These are phyloP conservation scores for Acer negundo DNA, from an alignment of 345 rosid species.

Conservation along the genomic window DNA sequence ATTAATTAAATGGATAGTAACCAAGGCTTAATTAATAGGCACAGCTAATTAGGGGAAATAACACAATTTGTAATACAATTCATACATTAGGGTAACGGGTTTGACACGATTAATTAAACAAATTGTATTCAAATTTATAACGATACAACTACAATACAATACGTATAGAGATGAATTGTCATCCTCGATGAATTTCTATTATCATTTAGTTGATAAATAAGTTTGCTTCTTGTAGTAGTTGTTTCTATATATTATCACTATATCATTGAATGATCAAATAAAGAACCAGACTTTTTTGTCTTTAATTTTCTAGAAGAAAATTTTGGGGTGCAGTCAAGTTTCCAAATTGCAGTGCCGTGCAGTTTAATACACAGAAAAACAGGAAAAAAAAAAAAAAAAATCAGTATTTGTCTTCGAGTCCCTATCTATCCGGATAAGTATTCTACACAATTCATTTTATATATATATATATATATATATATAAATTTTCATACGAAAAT, in stretches of 20 bases:
- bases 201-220: background rate
- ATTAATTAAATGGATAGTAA: too few species aligned
- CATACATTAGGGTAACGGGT: too few species aligned
- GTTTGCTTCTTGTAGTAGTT: background rate
- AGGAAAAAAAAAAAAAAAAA: too few species aligned
- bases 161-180: background rate
- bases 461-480: too few species aligned
- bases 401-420: background rate
- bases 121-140: too few species aligned
- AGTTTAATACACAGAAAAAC: slow-evolving; percentile 1
- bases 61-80: too few species aligned
- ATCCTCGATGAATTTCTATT: too few species aligned
- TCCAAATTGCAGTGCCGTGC: slow-evolving; percentile 24
- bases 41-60: too few species aligned
- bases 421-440: background rate
- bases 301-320: background rate
- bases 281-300: background rate
- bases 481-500: too few species aligned
- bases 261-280: too few species aligned
- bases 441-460: background rate
- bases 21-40: too few species aligned
- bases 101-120: too few species aligned
- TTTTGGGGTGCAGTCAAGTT: background rate
- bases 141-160: background rate
- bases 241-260: background rate